Evolutionary conservation across 345 rosid species (phyloP).

Genomic region (Eucalyptus erythrocorys): DNA sequence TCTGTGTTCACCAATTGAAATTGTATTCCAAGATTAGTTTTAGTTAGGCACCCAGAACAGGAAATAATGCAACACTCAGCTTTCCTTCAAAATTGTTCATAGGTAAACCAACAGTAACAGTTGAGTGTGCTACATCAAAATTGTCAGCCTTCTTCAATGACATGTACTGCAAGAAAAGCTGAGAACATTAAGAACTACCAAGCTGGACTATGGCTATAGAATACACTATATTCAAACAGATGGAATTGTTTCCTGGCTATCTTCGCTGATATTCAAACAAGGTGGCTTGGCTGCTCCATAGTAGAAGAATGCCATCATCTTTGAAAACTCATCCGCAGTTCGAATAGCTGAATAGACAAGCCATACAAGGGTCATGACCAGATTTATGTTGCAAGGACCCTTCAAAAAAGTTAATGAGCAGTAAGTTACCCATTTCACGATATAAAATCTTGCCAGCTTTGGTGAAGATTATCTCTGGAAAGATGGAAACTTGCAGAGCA

Average conservation of each 20-base stretch:
- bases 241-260: slow-evolving; percentile 49
- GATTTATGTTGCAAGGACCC: background rate
- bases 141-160: background rate
- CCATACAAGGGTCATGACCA: background rate
- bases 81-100: background rate
- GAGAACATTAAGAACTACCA: background rate
- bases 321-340: slow-evolving; percentile 67
- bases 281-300: slow-evolving; percentile 86
- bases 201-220: background rate
- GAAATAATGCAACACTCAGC: background rate
- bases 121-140: background rate
- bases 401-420: background rate
- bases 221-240: slow-evolving; percentile 6
- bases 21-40: background rate
- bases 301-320: slow-evolving; percentile 85
- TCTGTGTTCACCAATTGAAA: background rate
- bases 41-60: background rate
- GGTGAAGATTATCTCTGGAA: slow-evolving; percentile 76
- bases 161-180: background rate
- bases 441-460: slow-evolving; percentile 79
- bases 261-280: slow-evolving; percentile 19
- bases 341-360: slow-evolving; percentile 28
- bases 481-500: slow-evolving; percentile 50
- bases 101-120: background rate
- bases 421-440: slow-evolving; percentile 63